These are phyloP conservation scores for Pichia cephalocereana DNA, from an alignment of 805 yeast genomes.

Conservation along the genomic window DNA sequence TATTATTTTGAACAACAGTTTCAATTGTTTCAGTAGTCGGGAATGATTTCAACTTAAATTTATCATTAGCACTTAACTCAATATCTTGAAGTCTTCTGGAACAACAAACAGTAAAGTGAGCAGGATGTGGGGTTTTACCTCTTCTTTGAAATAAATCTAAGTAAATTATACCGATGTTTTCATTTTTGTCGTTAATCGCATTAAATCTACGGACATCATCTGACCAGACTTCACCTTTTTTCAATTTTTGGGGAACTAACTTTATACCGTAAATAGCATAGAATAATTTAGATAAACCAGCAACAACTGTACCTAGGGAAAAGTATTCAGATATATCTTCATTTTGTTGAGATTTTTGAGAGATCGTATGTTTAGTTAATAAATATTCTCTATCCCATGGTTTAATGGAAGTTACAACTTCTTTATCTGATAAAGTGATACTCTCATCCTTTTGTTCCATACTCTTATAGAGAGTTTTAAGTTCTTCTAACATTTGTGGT, in stretches of 20 bases:
- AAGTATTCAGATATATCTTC: conserved; percentile 58
- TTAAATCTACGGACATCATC: conserved; percentile 74
- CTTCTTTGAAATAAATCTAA: conserved; percentile 77
- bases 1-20: conserved; percentile 31
- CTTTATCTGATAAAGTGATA: conserved; percentile 24
- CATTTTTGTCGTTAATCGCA: conserved; percentile 57
- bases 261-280: conserved; percentile 65
- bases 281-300: conserved; percentile 71
- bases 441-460: conserved; percentile 4
- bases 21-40: conserved; percentile 24
- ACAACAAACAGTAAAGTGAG: conserved; percentile 93
- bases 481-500: conserved; percentile 51
- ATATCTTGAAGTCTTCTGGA: conserved; percentile 67
- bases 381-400: conserved; percentile 92
- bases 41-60: conserved; percentile 24
- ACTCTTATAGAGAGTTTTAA: conserved; percentile 34
- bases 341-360: conserved; percentile 27
- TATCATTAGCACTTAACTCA: conserved; percentile 34
- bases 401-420: conserved; percentile 36
- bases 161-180: conserved; percentile 71
- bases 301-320: conserved; percentile 77
- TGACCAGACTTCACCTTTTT: conserved; percentile 80
- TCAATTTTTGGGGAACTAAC: conserved; percentile 55
- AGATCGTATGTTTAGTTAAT: conserved; percentile 20
- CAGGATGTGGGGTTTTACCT: conserved; percentile 75